phyloP scores from a whole-genome alignment of 1,139 yeast genomes.

The Saccharomycopsis hybrid region DNA sequence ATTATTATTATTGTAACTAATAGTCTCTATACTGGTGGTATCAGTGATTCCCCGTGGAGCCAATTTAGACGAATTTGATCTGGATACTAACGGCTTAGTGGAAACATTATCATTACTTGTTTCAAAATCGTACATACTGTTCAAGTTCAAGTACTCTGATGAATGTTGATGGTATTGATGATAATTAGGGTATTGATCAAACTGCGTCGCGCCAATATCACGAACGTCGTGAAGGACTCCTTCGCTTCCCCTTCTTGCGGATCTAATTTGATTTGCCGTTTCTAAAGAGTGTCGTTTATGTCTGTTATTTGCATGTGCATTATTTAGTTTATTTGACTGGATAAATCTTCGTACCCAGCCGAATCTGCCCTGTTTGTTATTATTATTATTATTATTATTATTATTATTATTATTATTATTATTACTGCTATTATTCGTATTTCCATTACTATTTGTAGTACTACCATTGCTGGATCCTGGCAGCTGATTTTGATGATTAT shows the following conservation, averaged over 20 bases:
- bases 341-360: conserved; percentile 21
- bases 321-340: conserved; percentile 16
- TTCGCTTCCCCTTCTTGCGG: background rate
- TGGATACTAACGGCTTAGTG: conserved; percentile 12
- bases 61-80: conserved; percentile 11
- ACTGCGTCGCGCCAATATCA: no score
- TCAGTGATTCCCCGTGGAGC: background rate
- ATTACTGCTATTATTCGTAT: no score
- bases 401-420: background rate
- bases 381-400: background rate
- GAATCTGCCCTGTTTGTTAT: conserved; percentile 14
- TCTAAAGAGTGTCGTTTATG: background rate
- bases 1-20: conserved; percentile 1
- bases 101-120: conserved; percentile 12
- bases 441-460: no score
- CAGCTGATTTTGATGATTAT: background rate
- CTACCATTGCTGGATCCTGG: no score
- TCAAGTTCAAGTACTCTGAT: background rate
- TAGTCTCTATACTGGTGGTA: conserved; percentile 5
- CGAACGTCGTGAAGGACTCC: background rate
- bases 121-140: background rate
- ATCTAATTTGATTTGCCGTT: background rate
- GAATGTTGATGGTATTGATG: background rate
- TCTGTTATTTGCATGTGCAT: background rate
- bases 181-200: background rate